Conservation (phyloP, 2,329 filamentous ascomycete genomes). For the Nemania sp. region DNA sequence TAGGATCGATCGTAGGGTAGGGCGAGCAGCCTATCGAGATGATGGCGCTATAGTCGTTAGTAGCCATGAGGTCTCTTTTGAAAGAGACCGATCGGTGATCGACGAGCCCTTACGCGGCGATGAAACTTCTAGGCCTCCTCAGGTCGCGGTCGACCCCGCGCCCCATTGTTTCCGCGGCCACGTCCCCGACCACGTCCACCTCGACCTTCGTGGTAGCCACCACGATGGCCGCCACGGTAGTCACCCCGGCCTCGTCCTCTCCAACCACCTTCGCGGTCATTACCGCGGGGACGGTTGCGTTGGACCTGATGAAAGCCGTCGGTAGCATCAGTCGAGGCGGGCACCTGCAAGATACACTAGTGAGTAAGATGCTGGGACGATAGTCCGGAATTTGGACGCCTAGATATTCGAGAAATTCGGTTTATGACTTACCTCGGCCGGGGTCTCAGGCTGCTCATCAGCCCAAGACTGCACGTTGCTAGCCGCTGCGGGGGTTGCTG, state of each 20-base stretch:
- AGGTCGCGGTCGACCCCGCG: constrained; percentile 35
- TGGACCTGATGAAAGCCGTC: constrained; percentile 43
- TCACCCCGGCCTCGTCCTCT: constrained; percentile 40
- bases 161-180: constrained; percentile 32
- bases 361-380: constrained; percentile 8
- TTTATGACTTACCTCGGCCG: constrained; percentile 47
- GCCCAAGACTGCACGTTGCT: constrained; percentile 74
- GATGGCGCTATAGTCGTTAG: constrained; percentile 20
- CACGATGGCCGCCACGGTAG: constrained; percentile 37
- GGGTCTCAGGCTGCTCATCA: constrained; percentile 71
- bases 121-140: constrained; percentile 41
- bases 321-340: constrained; percentile 34
- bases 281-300: constrained; percentile 40
- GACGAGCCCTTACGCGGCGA: constrained; percentile 27
- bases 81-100: constrained; percentile 26
- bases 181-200: constrained; percentile 40
- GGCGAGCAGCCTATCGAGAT: constrained; percentile 7
- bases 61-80: constrained; percentile 13
- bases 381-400: neutral
- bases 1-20: constrained; percentile 16
- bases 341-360: constrained; percentile 29
- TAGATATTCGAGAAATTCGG: neutral
- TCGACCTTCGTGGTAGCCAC: constrained; percentile 37
- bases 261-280: constrained; percentile 38
- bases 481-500: constrained; percentile 62